Base-by-base conservation (phyloP, 2,329 filamentous ascomycete species). In the Chrysoporthe puriensis region DNA sequence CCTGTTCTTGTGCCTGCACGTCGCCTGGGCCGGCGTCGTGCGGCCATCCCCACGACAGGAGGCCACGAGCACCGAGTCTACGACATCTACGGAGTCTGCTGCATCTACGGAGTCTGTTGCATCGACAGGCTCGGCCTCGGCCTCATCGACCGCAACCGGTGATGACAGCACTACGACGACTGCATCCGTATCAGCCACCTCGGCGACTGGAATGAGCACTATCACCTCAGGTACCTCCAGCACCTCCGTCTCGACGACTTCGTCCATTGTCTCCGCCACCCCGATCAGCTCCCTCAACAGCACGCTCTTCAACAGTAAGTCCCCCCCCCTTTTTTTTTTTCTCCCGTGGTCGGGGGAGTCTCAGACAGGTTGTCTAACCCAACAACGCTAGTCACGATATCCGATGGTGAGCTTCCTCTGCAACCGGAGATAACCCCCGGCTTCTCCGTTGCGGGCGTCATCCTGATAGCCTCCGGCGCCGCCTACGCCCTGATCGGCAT, bases 401-500 rank as follows among this genome's bases (percentile, higher is more conserved):
- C 81, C 3, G 76, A 74, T 4, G 85, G 84, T 58, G 76, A 85
- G 62, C 83, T 97, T 21, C 95, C 95, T 0, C 81, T 97, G 44
- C 74, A 86, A 34, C 94, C 95, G 0, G 79, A 78, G 66, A 84
- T 98, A 60, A 97, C 93, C 1, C 94, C 95, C 3, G 93, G 90
- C 52, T 89, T 93, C 79, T 92, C 89, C 3, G 86, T 97, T 61
- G 90, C 89, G 44, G 95, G 94, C 34, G 86, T 90, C 26, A 82
- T 97, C 62, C 83, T 98, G 69, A 83, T 98, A 56, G 76, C 89
- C 4, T 87, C 89, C 9, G 95, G 95, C n/a, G 74, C 85, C 9
- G 81, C 87, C 7, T 91, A 96, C 75, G 85, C 88, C 8, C 79
- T 97, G 26, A 85, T 97, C 72, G 94, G 94, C 1, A 93, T 97